Evolutionary conservation across 2,329 filamentous ascomycete species (phyloP).

Genomic region (Thermoascus crustaceus): DNA sequence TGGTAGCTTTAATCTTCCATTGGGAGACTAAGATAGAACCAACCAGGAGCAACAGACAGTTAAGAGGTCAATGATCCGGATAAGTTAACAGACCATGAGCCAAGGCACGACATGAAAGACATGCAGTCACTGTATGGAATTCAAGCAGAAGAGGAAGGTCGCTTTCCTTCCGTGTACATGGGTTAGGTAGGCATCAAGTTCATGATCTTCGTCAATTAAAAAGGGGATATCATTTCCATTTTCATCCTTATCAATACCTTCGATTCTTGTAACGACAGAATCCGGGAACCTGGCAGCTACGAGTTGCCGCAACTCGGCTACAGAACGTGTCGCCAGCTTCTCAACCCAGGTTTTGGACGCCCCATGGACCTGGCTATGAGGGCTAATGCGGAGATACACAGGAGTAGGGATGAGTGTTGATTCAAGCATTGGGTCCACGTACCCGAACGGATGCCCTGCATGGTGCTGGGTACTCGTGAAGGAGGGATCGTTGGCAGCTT

Average conservation of each 20-base stretch:
- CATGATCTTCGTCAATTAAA: conserved; percentile 60
- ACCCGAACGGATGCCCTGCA: conserved; percentile 22
- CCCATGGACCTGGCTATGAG: conserved; percentile 49
- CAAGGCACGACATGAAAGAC: conserved; percentile 9
- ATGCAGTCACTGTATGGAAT: conserved; percentile 13
- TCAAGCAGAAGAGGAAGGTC: conserved; percentile 42
- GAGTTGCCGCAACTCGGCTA: conserved; percentile 56
- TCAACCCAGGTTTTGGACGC: conserved; percentile 53
- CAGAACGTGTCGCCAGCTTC: conserved; percentile 49
- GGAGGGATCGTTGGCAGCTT: conserved; percentile 46
- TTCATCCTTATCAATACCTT: conserved; percentile 57
- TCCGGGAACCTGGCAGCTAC: conserved; percentile 55
- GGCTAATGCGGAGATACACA: conserved; percentile 62
- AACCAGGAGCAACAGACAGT: no score
- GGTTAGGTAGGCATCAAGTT: conserved; percentile 62
- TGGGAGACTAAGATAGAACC: no score
- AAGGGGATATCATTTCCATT: conserved; percentile 55
- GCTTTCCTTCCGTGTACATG: conserved; percentile 52
- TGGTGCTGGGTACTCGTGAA: conserved; percentile 29
- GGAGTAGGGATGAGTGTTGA: conserved; percentile 39
- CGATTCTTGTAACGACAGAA: conserved; percentile 51
- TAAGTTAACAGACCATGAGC: background rate
- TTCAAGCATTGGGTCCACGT: conserved; percentile 30
- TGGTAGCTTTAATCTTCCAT: no score
- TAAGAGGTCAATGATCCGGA: no score